Conservation (phyloP, 164 flowering plant species). For the Liriodendron chinense region DNA sequence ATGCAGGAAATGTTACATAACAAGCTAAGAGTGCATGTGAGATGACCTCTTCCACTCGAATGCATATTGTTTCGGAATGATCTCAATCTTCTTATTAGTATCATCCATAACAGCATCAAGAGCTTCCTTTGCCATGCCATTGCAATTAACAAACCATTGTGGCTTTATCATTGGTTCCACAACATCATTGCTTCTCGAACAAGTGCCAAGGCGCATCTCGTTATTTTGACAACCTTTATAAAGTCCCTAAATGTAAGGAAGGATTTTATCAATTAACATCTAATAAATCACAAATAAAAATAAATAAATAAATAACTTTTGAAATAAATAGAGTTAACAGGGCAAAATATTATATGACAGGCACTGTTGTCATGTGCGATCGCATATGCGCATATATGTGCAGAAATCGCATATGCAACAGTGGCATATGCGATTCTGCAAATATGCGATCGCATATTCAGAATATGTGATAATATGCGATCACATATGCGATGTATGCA, state of each 20-base stretch:
- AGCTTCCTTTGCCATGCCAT: slow-evolving; percentile 65
- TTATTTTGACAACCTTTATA: slow-evolving; percentile 71
- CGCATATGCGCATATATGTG: too few relatives aligned
- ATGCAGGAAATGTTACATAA: not conserved
- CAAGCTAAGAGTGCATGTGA: not conserved
- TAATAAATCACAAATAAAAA: too few relatives aligned
- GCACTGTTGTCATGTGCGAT: too few relatives aligned
- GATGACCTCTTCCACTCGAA: slow-evolving; percentile 92
- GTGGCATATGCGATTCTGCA: too few relatives aligned
- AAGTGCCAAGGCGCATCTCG: slow-evolving; percentile 94
- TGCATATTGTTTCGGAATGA: slow-evolving; percentile 78
- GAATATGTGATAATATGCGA: too few relatives aligned
- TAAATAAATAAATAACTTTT: too few relatives aligned
- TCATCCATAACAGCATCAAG: slow-evolving; percentile 77
- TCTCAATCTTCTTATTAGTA: slow-evolving; percentile 57
- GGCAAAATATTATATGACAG: too few relatives aligned
- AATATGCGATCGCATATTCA: too few relatives aligned
- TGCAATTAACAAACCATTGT: slow-evolving; percentile 91
- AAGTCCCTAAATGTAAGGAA: slow-evolving; percentile 50
- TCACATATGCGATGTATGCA: too few relatives aligned
- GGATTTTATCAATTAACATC: not conserved
- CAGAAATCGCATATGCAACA: too few relatives aligned
- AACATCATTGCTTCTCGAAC: slow-evolving; percentile 90
- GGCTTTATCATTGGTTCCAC: slow-evolving; percentile 96
- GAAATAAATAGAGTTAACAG: too few relatives aligned